A percentile compares a stretch with the other conserved stretches of the same genome.
These are phyloP conservation scores for Themeda triandra DNA, from an alignment of 176 grass and related monocot genomes.

Conservation along the genomic window DNA sequence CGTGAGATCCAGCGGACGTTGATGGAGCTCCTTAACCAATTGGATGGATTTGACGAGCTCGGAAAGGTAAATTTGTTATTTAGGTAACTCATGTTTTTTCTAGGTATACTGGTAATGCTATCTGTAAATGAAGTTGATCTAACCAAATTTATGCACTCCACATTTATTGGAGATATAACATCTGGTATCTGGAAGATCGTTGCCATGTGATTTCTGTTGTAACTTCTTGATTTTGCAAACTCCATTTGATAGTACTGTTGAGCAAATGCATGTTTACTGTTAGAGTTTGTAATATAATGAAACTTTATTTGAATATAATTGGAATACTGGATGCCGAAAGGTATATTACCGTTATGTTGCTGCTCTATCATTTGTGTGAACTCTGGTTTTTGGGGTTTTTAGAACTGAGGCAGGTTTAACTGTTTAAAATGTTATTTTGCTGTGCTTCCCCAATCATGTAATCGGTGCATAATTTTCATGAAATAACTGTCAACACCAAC, in stretches of 20 bases:
- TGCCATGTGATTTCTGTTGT: background rate
- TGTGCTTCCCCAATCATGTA: background rate
- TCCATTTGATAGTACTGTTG: background rate
- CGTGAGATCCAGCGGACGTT: slow-evolving; percentile 96
- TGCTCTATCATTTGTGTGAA: background rate
- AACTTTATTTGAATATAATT: background rate
- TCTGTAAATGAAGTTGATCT: background rate
- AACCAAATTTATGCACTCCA: background rate
- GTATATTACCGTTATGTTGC: background rate
- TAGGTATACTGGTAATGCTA: background rate
- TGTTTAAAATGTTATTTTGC: background rate
- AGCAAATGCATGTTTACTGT: background rate
- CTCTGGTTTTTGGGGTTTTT: background rate
- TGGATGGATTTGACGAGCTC: slow-evolving; percentile 97
- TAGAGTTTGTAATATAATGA: background rate
- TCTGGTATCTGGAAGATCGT: background rate
- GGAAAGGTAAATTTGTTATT: slow-evolving; percentile 64
- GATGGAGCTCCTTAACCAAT: slow-evolving; percentile 97
- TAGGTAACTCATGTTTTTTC: background rate
- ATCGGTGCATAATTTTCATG: background rate
- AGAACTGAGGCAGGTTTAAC: background rate
- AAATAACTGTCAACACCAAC: background rate
- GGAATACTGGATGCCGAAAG: background rate
- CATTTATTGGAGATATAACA: slow-evolving; percentile 5
- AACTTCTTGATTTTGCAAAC: background rate